Percentiles rank a stretch among this genome's conserved stretches.
Conservation (phyloP, 2,329 filamentous ascomycete species). For the Colletotrichum shisoi region DNA sequence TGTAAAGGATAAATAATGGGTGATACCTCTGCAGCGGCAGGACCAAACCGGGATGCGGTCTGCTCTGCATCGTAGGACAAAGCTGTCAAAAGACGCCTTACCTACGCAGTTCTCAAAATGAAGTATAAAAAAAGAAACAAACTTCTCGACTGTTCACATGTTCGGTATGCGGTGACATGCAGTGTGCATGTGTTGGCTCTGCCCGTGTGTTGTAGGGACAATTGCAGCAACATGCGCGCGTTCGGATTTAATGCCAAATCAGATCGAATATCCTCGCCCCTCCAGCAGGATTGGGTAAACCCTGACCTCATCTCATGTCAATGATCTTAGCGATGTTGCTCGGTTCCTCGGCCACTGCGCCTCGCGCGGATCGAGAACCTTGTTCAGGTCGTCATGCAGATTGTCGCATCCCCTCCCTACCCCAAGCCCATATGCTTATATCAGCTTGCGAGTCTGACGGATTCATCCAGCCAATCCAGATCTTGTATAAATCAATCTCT, state of each 20-base stretch:
- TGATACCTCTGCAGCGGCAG: constrained; percentile 36
- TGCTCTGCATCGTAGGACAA: constrained; percentile 30
- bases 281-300: not conserved
- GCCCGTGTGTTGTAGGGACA: no score
- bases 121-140: constrained; percentile 21
- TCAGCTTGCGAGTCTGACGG: not conserved
- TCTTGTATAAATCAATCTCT: not conserved
- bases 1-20: constrained; percentile 61
- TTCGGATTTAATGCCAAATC: no score
- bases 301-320: constrained; percentile 6
- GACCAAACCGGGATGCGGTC: constrained; percentile 23
- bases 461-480: no score
- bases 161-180: not conserved
- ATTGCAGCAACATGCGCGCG: no score
- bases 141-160: no score
- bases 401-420: not conserved
- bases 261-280: not conserved
- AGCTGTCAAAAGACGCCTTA: constrained; percentile 24
- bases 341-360: no score
- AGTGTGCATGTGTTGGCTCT: not conserved
- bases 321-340: no score
- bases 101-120: constrained; percentile 35
- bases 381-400: not conserved
- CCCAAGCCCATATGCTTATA: no score
- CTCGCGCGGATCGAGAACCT: not conserved